phyloP scores from a whole-genome alignment of 2,329 filamentous ascomycete species.

The Epichloe hybrida region DNA sequence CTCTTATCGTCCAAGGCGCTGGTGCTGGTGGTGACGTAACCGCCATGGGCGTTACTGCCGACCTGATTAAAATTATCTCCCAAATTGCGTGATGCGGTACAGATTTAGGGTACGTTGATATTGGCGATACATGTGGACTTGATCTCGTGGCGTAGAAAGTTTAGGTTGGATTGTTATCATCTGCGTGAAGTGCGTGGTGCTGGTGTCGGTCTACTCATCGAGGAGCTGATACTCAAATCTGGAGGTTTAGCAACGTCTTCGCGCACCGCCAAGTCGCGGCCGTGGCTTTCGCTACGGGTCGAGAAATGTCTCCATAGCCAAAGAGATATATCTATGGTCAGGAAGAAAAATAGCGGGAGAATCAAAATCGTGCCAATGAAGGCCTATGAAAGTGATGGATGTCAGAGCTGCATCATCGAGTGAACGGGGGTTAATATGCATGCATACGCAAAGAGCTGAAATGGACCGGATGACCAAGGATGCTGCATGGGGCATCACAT shows the following conservation, averaged over 20 bases:
- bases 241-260: background rate
- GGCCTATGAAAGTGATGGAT: constrained; percentile 18
- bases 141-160: background rate
- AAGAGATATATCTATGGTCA: constrained; percentile 36
- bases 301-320: constrained; percentile 36
- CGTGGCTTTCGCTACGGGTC: constrained; percentile 7
- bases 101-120: background rate
- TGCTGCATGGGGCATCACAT: constrained; percentile 16
- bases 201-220: constrained; percentile 1
- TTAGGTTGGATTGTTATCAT: constrained; percentile 1
- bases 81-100: constrained; percentile 37
- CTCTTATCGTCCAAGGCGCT: constrained; percentile 86
- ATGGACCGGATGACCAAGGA: constrained; percentile 22
- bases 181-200: constrained; percentile 3
- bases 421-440: background rate
- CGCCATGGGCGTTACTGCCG: constrained; percentile 88
- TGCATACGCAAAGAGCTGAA: constrained; percentile 25
- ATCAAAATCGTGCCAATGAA: constrained; percentile 32
- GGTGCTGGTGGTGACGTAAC: constrained; percentile 92
- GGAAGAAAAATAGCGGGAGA: constrained; percentile 31
- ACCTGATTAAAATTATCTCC: constrained; percentile 78
- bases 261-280: background rate
- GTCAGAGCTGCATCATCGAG: constrained; percentile 3
- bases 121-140: background rate
- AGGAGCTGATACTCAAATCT: background rate